phyloP scores from a whole-genome alignment of 345 rosid species.

The Boechera stricta region DNA sequence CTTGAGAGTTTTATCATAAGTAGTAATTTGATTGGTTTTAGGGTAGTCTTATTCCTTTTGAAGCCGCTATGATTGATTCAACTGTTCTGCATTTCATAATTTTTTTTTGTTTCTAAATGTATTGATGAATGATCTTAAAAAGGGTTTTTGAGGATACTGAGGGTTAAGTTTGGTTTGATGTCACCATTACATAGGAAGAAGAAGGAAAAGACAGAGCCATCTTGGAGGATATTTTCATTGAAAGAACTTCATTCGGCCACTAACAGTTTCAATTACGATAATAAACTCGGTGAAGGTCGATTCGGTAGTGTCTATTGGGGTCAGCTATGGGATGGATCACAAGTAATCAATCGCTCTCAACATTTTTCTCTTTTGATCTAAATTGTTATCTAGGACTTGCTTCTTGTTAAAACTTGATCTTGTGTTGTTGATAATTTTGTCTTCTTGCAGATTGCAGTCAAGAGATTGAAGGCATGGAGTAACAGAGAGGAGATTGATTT shows the following conservation, averaged over 20 bases:
- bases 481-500: conserved; percentile 91
- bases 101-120: conserved; percentile 6
- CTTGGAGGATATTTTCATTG: conserved; percentile 88
- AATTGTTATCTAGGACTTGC: conserved; percentile 16
- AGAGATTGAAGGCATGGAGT: conserved; percentile 98
- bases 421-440: background rate
- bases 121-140: conserved; percentile 5
- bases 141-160: background rate
- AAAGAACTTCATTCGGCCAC: conserved; percentile 95
- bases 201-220: conserved; percentile 65
- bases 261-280: conserved; percentile 93
- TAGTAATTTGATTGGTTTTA: background rate
- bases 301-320: conserved; percentile 99
- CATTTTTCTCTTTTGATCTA: background rate
- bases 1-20: background rate
- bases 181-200: conserved; percentile 53
- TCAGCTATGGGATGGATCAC: conserved; percentile 99
- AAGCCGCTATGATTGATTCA: background rate
- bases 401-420: background rate
- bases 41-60: background rate
- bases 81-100: conserved; percentile 15
- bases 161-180: conserved; percentile 32
- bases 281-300: conserved; percentile 98
- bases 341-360: conserved; percentile 52
- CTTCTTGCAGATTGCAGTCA: conserved; percentile 80